Percentiles rank a stretch among this genome's conserved stretches.
These are phyloP conservation scores for Moniliella sp. DNA, from an alignment of 1,284 basidiomycete genomes.

Conservation along the genomic window DNA sequence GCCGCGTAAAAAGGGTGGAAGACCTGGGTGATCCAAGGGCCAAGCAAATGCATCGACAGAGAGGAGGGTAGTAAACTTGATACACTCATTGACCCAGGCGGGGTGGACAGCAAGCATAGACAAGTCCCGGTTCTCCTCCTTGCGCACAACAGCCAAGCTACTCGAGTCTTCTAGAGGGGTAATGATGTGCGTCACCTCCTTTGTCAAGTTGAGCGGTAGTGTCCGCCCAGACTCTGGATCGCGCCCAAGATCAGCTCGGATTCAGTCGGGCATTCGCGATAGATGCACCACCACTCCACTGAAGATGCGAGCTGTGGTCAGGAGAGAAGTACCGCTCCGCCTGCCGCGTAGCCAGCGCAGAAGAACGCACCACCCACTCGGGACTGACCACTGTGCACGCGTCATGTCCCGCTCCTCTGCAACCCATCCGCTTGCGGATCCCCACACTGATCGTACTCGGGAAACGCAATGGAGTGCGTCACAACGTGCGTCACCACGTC, in stretches of 20 bases:
- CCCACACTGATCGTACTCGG: conserved; percentile 33
- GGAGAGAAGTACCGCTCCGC: conserved; percentile 46
- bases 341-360: conserved; percentile 10
- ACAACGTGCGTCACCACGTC: conserved; percentile 37
- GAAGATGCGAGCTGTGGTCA: conserved; percentile 54
- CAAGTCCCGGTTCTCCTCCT: too few relatives aligned
- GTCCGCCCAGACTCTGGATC: conserved; percentile 56
- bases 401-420: conserved; percentile 1
- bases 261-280: conserved; percentile 44
- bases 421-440: conserved; percentile 7
- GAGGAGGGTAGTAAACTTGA: too few relatives aligned
- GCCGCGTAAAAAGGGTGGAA: too few relatives aligned
- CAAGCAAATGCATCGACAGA: too few relatives aligned
- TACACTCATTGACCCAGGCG: too few relatives aligned
- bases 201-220: conserved; percentile 54
- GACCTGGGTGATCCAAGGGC: too few relatives aligned
- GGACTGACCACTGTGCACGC: conserved; percentile 5
- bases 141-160: too few relatives aligned
- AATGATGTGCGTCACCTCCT: conserved; percentile 66
- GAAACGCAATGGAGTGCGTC: conserved; percentile 42
- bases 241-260: conserved; percentile 52
- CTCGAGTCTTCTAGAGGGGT: too few relatives aligned
- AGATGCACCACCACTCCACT: conserved; percentile 49
- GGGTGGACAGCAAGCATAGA: too few relatives aligned
- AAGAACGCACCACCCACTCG: conserved; percentile 13